Conservation (phyloP, 352 stramenopile genomes). For the Phytophthora idaei region DNA sequence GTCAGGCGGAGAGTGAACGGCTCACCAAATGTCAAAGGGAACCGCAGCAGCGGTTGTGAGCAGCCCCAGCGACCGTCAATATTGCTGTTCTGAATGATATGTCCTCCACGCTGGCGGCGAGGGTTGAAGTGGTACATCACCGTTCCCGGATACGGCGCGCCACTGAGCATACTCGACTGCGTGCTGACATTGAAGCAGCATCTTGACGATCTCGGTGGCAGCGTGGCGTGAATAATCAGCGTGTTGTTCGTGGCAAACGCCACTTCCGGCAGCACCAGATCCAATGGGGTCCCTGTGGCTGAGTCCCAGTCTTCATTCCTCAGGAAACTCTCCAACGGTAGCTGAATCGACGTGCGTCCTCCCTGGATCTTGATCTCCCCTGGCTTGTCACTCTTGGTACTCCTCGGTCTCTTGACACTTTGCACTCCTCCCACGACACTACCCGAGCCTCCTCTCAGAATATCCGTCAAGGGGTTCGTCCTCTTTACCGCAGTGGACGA, state of each 20-base stretch:
- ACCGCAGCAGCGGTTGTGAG: conserved; percentile 66
- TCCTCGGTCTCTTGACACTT: conserved; percentile 67
- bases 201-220: conserved; percentile 60
- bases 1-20: conserved; percentile 81
- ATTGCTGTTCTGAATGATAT: conserved; percentile 86
- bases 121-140: conserved; percentile 87
- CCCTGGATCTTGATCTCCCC: conserved; percentile 82
- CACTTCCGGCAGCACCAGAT: conserved; percentile 74
- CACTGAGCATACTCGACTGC: conserved; percentile 71
- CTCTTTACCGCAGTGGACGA: conserved; percentile 59
- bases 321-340: conserved; percentile 81
- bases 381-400: conserved; percentile 72
- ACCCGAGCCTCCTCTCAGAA: conserved; percentile 69
- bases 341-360: conserved; percentile 74
- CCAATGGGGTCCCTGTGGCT: conserved; percentile 53
- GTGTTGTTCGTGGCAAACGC: conserved; percentile 88
- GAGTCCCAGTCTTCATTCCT: conserved; percentile 83
- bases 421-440: conserved; percentile 69
- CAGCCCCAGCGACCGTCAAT: conserved; percentile 81
- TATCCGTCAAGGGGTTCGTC: conserved; percentile 78
- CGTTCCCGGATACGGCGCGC: conserved; percentile 71
- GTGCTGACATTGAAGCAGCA: conserved; percentile 86
- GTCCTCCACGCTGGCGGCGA: conserved; percentile 60
- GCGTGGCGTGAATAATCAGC: conserved; percentile 79
- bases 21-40: conserved; percentile 74